Evolutionary conservation across 495 filamentous ascomycete genomes (phyloP).

Genomic region (Amniculicola lignicola): DNA sequence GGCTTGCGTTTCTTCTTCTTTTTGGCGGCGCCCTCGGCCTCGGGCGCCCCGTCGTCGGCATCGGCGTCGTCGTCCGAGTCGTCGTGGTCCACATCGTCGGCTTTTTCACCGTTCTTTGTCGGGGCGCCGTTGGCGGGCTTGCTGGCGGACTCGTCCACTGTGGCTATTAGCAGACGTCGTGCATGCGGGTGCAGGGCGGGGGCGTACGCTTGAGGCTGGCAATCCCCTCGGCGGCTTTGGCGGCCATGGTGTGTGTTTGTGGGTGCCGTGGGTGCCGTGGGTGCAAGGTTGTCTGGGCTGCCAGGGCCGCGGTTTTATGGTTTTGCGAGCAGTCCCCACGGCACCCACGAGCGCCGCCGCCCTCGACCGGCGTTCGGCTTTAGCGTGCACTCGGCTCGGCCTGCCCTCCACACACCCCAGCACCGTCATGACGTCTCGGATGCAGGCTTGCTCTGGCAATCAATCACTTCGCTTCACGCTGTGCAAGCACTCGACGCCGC

Average conservation of each 20-base stretch:
- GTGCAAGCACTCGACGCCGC: not conserved
- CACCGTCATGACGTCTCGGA: slow-evolving; percentile 7
- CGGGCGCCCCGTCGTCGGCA: slow-evolving; percentile 36
- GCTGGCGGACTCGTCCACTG: slow-evolving; percentile 31
- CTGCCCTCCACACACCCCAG: slow-evolving; percentile 1
- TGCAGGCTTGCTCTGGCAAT: not conserved
- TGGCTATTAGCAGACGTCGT: not conserved
- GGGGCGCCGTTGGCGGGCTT: slow-evolving; percentile 20
- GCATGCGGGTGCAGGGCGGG: not conserved
- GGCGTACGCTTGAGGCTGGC: slow-evolving; percentile 31
- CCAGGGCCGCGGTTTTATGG: not conserved
- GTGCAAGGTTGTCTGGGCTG: not conserved
- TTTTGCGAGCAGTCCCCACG: not conserved
- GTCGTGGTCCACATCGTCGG: slow-evolving; percentile 36
- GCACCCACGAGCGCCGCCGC: slow-evolving; percentile 5
- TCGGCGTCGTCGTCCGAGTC: slow-evolving; percentile 45
- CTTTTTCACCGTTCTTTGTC: slow-evolving; percentile 26
- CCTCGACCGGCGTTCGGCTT: slow-evolving; percentile 3
- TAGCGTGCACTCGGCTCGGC: not conserved
- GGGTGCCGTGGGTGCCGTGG: not conserved
- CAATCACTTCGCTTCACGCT: slow-evolving; percentile 3
- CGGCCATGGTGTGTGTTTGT: slow-evolving; percentile 29
- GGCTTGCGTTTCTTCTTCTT: slow-evolving; percentile 53
- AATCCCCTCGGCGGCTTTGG: slow-evolving; percentile 28
- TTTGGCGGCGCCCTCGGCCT: slow-evolving; percentile 31